Evolutionary conservation across 805 yeast genomes (phyloP).

Genomic region (Maudiozyma pseudohumilis): DNA sequence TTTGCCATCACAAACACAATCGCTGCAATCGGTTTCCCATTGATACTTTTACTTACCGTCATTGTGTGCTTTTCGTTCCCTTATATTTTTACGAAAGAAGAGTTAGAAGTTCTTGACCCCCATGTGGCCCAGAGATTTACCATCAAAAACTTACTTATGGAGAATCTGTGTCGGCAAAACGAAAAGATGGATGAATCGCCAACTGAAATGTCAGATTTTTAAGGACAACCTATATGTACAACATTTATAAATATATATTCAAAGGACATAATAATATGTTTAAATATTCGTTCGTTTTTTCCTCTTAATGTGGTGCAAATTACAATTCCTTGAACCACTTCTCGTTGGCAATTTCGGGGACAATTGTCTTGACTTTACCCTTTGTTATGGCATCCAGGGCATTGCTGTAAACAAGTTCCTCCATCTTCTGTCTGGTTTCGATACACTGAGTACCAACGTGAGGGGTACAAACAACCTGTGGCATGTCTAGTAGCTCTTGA

Average conservation of each 20-base stretch:
- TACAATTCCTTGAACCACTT: conserved; percentile 17
- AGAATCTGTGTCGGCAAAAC: conserved; percentile 11
- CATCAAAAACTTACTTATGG: conserved; percentile 34
- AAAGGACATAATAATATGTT: not conserved
- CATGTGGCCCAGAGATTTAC: conserved; percentile 50
- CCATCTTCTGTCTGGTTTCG: conserved; percentile 76
- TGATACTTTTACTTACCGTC: conserved; percentile 60
- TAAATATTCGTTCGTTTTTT: too few relatives aligned
- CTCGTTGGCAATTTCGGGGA: conserved; percentile 59
- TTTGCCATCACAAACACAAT: conserved; percentile 75
- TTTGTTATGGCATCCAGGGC: conserved; percentile 45
- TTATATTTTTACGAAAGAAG: conserved; percentile 47
- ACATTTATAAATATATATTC: not conserved
- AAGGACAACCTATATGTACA: not conserved
- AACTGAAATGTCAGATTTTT: not conserved
- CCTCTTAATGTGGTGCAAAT: not conserved
- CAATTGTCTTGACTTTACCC: conserved; percentile 63
- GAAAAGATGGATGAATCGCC: not conserved
- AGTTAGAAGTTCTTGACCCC: conserved; percentile 55
- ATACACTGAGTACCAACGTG: conserved; percentile 80
- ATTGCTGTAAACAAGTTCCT: conserved; percentile 64
- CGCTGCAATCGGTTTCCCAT: conserved; percentile 94
- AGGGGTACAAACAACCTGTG: conserved; percentile 69
- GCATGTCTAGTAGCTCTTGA: conserved; percentile 48
- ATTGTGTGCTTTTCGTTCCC: conserved; percentile 57